Percentiles rank a stretch among this genome's conserved stretches.
These are phyloP conservation scores for Candida tropicalis DNA, from an alignment of 1,139 yeast species.

Conservation along the genomic window DNA sequence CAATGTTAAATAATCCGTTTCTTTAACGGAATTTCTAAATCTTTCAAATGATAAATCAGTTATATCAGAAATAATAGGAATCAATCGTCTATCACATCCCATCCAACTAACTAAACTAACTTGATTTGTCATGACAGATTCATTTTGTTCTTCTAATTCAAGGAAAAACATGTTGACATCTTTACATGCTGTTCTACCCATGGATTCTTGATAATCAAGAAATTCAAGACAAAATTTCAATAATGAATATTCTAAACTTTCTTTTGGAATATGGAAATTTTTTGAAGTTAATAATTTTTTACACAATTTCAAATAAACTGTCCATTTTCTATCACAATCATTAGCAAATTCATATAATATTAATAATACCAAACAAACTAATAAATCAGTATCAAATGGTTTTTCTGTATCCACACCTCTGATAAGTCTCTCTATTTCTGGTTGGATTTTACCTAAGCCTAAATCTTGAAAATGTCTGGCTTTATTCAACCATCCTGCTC, in stretches of 20 bases:
- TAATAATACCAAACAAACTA: slow-evolving; percentile 27
- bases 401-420: slow-evolving; percentile 7
- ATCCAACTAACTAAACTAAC: slow-evolving; percentile 21
- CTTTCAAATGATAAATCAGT: slow-evolving; percentile 39
- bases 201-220: slow-evolving; percentile 33
- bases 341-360: slow-evolving; percentile 33
- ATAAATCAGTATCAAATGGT: slow-evolving; percentile 19
- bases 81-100: slow-evolving; percentile 34
- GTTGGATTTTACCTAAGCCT: slow-evolving; percentile 20
- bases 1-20: slow-evolving; percentile 19
- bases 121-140: slow-evolving; percentile 7
- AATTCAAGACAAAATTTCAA: slow-evolving; percentile 31
- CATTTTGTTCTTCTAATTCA: slow-evolving; percentile 19
- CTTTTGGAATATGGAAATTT: slow-evolving; percentile 19
- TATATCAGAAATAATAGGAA: slow-evolving; percentile 33
- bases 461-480: slow-evolving; percentile 22
- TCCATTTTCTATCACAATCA: slow-evolving; percentile 31
- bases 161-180: slow-evolving; percentile 29
- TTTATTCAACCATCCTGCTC: slow-evolving; percentile 22
- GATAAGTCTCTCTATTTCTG: slow-evolving; percentile 13
- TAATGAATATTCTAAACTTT: slow-evolving; percentile 23
- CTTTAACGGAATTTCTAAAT: slow-evolving; percentile 19
- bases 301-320: slow-evolving; percentile 25
- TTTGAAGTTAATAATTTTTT: slow-evolving; percentile 22
- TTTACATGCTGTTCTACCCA: slow-evolving; percentile 38